phyloP scores from a whole-genome alignment of 1,284 basidiomycete genomes.

The Chondrostereum purpureum region DNA sequence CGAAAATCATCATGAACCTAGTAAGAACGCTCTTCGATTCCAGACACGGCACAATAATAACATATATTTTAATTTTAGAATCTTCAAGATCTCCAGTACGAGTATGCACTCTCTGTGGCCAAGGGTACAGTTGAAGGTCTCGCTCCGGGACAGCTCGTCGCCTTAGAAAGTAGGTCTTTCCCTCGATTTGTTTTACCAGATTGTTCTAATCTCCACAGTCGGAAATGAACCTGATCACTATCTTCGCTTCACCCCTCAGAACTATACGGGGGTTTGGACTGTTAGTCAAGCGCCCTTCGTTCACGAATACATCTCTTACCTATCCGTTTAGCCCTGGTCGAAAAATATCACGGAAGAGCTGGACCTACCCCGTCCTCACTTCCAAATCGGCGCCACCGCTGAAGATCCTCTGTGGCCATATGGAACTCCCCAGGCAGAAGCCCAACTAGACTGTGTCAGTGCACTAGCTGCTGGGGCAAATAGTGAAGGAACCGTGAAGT shows the following conservation, averaged over 20 bases:
- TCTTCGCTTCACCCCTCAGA: conserved; percentile 32
- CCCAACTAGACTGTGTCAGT: conserved; percentile 39
- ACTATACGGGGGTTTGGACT: conserved; percentile 36
- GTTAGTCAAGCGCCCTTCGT: conserved; percentile 21
- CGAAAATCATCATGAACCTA: conserved; percentile 38
- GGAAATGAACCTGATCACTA: conserved; percentile 51
- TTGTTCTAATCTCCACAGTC: conserved; percentile 30
- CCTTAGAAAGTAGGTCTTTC: conserved; percentile 37
- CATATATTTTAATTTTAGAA: conserved; percentile 26
- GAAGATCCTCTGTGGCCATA: conserved; percentile 48
- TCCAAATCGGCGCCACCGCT: conserved; percentile 40
- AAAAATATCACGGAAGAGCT: conserved; percentile 36
- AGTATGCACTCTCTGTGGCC: conserved; percentile 36
- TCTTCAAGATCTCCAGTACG: conserved; percentile 33
- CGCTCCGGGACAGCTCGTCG: conserved; percentile 27
- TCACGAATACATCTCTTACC: not conserved
- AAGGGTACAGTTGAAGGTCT: conserved; percentile 33
- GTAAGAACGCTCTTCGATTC: too few relatives aligned
- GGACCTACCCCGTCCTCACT: conserved; percentile 28
- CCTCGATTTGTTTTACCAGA: not conserved
- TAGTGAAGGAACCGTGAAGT: conserved; percentile 29
- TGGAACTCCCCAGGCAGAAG: conserved; percentile 32
- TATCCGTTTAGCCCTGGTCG: conserved; percentile 31
- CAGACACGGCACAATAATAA: too few relatives aligned
- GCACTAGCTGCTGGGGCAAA: conserved; percentile 39